phyloP scores from a whole-genome alignment of 805 yeast species.

The Saccharomycopsis babjevae region DNA sequence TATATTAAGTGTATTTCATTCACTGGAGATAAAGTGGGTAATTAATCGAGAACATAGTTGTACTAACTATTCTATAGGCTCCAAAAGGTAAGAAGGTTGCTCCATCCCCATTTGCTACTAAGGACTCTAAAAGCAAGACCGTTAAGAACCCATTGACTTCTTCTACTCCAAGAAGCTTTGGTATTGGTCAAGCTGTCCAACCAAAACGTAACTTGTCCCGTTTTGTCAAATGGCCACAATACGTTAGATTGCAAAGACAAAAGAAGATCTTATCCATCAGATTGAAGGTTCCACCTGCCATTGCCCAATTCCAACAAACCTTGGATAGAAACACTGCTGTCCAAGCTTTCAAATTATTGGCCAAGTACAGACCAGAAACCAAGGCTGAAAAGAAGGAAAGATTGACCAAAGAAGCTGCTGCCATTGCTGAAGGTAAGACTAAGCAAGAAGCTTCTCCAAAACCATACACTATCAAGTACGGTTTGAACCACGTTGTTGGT shows the following conservation, averaged over 20 bases:
- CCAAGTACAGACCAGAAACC: constrained; percentile 99
- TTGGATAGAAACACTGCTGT: constrained; percentile 99
- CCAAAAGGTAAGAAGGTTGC: constrained; percentile 69
- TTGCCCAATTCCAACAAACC: constrained; percentile 91
- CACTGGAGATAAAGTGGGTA: too few species aligned
- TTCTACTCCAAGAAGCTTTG: constrained; percentile 85
- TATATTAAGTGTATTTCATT: too few species aligned
- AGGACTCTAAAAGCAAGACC: constrained; percentile 45
- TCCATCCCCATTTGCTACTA: constrained; percentile 93
- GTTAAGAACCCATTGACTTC: constrained; percentile 78
- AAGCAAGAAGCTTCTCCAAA: constrained; percentile 94
- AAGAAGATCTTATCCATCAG: constrained; percentile 91
- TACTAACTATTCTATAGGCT: constrained; percentile 29
- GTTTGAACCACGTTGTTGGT: constrained; percentile 98
- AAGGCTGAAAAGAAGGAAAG: constrained; percentile 97
- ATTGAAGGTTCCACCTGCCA: constrained; percentile 98
- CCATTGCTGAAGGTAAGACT: constrained; percentile 95
- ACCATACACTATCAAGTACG: constrained; percentile 96
- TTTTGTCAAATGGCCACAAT: constrained; percentile 98
- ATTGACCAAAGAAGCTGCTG: constrained; percentile 97
- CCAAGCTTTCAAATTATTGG: constrained; percentile 91
- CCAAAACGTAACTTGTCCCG: constrained; percentile 94
- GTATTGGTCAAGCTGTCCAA: constrained; percentile 94
- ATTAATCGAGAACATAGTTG: not conserved
- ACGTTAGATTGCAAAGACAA: constrained; percentile 97